Evolutionary conservation across 768 basidiomycete genomes (phyloP).

Genomic region (Serendipita sp.): DNA sequence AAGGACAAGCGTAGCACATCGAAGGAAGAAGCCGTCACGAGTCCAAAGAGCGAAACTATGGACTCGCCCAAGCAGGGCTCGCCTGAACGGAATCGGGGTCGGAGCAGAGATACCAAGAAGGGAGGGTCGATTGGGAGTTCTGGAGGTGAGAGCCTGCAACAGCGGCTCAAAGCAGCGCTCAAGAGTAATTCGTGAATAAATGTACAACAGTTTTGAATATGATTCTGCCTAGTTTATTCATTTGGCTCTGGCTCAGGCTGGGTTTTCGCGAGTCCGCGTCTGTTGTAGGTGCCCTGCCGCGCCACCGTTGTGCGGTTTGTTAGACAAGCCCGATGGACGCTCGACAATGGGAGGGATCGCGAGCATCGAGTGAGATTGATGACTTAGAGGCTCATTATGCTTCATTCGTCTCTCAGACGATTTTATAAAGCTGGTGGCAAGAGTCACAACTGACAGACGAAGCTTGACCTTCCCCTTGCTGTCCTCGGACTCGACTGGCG

Average conservation of each 20-base stretch:
- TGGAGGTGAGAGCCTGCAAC: neutral
- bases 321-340: neutral
- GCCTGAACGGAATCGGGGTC: neutral
- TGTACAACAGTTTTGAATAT: neutral
- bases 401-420: neutral
- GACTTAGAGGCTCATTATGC: neutral
- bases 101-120: neutral
- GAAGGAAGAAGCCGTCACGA: no score
- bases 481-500: neutral
- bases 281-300: neutral
- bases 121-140: neutral
- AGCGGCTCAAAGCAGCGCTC: conserved; percentile 1
- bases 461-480: neutral
- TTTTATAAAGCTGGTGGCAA: neutral
- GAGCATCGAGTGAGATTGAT: no score
- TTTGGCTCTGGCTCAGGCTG: no score
- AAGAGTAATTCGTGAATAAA: neutral
- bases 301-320: neutral
- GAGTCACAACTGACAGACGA: neutral
- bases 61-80: neutral
- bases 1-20: no score
- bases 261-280: neutral
- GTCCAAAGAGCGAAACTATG: no score
- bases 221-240: neutral
- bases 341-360: neutral